phyloP scores from a whole-genome alignment of 768 basidiomycete species.

The Tremella yokohamensis region DNA sequence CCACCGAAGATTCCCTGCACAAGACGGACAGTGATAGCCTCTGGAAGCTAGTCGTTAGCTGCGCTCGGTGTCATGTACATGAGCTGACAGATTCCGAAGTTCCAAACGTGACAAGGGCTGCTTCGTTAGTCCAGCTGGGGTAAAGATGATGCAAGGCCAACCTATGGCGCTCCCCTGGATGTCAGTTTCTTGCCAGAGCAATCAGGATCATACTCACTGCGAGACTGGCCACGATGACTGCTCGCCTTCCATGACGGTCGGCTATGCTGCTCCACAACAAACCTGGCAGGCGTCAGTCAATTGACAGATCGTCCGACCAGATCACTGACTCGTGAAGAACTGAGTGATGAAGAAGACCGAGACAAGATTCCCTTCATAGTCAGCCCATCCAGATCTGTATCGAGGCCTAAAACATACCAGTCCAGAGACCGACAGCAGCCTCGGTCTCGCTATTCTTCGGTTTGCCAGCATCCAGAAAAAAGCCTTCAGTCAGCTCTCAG shows the following conservation, averaged over 20 bases:
- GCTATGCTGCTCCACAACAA: slow-evolving; percentile 96
- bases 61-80: slow-evolving; percentile 55
- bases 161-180: slow-evolving; percentile 63
- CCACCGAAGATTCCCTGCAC: slow-evolving; percentile 90
- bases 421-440: slow-evolving; percentile 80
- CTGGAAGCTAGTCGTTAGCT: slow-evolving; percentile 64
- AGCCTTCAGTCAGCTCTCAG: slow-evolving; percentile 22
- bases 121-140: neutral
- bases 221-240: slow-evolving; percentile 78
- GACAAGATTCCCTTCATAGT: slow-evolving; percentile 84
- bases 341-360: slow-evolving; percentile 97
- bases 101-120: slow-evolving; percentile 49
- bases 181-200: neutral
- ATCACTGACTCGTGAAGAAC: slow-evolving; percentile 69
- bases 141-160: slow-evolving; percentile 10
- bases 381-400: slow-evolving; percentile 66
- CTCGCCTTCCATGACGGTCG: slow-evolving; percentile 79
- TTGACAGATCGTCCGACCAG: too few relatives aligned
- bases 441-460: slow-evolving; percentile 69
- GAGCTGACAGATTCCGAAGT: slow-evolving; percentile 46
- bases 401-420: slow-evolving; percentile 84
- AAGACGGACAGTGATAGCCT: slow-evolving; percentile 80
- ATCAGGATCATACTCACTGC: slow-evolving; percentile 49
- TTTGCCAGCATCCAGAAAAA: slow-evolving; percentile 38
- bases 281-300: too few relatives aligned